Conservation (phyloP, 164 flowering plant species). For the Dillenia suffruticosa region DNA sequence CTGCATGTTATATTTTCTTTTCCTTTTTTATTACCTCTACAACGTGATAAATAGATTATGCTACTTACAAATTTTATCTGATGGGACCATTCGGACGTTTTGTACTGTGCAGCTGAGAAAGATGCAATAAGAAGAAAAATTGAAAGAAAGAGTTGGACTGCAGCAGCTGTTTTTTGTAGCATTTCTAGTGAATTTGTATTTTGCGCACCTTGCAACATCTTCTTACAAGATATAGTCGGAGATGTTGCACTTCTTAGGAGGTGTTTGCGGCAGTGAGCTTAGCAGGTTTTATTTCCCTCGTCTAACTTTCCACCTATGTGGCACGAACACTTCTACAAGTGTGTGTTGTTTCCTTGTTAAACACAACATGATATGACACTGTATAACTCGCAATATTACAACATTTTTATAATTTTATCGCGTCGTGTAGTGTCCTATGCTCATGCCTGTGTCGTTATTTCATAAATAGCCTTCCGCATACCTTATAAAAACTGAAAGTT, state of each 20-base stretch:
- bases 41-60: too few relatives aligned
- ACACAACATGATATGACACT: not conserved
- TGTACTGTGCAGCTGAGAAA: too few relatives aligned
- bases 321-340: conserved; percentile 13
- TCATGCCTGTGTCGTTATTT: too few relatives aligned
- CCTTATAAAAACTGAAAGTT: not conserved
- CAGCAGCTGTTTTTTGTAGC: too few relatives aligned
- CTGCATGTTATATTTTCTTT: too few relatives aligned
- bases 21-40: too few relatives aligned
- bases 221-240: conserved; percentile 42
- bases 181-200: conserved; percentile 1
- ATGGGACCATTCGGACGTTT: too few relatives aligned
- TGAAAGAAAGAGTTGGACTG: too few relatives aligned
- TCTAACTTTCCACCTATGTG: not conserved
- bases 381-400: not conserved
- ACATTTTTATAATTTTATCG: not conserved
- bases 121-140: too few relatives aligned
- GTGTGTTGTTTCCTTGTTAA: not conserved
- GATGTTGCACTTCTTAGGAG: conserved; percentile 70
- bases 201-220: conserved; percentile 9
- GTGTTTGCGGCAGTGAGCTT: conserved; percentile 25
- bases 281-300: conserved; percentile 26
- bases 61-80: too few relatives aligned
- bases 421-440: too few relatives aligned
- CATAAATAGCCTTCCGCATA: not conserved